Base-by-base conservation (phyloP, 2,329 filamentous ascomycete genomes). In the Cercospora beticola region DNA sequence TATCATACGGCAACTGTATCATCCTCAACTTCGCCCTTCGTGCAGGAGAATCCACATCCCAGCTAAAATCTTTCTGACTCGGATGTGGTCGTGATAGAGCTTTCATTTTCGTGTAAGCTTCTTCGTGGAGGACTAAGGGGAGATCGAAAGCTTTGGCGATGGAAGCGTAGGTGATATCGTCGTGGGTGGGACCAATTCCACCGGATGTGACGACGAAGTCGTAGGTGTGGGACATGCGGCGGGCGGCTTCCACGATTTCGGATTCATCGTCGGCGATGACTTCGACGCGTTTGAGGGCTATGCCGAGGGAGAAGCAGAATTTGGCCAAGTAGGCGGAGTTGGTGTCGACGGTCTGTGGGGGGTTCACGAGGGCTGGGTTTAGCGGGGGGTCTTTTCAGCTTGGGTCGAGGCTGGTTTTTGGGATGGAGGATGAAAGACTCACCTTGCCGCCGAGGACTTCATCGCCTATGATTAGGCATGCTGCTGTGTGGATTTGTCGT, bases 151-250 rank as follows among this genome's bases (percentile, higher is more conserved):
- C 95, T 78, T 93, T 93, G 72, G 92, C 94, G 78, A 99, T 96
- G 46, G 93, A 94, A 77, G 92, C 86, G 82, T 99, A 99, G 28
- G 95, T 98, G 74, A 98, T 98, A 78, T 99, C 95, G 80, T 99
- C 95, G 83, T 98, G 94, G 66, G 94, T 98, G 72, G 95, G 95
- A 10, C 94, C 94, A 77, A 99, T 98, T 31, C 95, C 94, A 73
- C 95, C 94, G 75, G 92, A 95, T 6, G 95, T 98, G 5, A 98
- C 92, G 57, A 99, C 92, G 78, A 98, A 92, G 81, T 98, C 95
- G 78, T 97, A 98, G 72, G 87, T 89, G 63, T 87, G 85, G 77
- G 92, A 96, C 93, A 99, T 97, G 71, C 94, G 89, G 63, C 86
- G 86, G 5, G 93, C 90, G 0, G 93, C 93, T 79, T 98, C 94